Base-by-base conservation (phyloP, 441 rosid species). In the Sinapis alba region DNA sequence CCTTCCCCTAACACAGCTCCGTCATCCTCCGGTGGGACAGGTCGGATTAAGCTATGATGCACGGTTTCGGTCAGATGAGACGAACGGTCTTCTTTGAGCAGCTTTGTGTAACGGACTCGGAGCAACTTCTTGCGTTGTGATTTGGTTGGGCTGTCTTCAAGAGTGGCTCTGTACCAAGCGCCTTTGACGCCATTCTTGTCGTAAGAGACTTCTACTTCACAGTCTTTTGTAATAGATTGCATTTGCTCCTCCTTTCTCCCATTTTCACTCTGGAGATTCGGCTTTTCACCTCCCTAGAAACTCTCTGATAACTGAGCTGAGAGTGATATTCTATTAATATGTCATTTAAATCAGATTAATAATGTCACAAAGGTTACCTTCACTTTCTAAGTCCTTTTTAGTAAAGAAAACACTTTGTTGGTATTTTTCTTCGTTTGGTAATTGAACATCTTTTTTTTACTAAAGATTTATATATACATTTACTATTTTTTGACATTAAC, bases 181-280 rank as follows among this genome's bases (percentile, higher is more conserved):
- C 85, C 87, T 57, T 34, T 72, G 38, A 82, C 82, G 9, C 82
- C 83, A 15, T 82, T 77, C 30, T 82, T 82, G 66, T 72, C 78
- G 61, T 80, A 74, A 28, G 64, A 74, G 0, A 84, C 83, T 62
- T 84, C 87, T 10, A 84, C 81, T 59, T 51, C 23, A 45, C 10
- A 2, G 13, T 65, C 38, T 9, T 43, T 38, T 61, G 24, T 61
- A 16, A 61, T 4, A 4, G 45, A 1, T 62, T 2, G 5, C 47
- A 32, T 62, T 34, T 62, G 26, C 41, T 53, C 26, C 10, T 59
- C 64, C 64, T 32, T 59, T 57, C 62, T 59, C 38, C 51, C 19
- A n/a, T 19, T 43, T 41, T 43, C 27, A n/a, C 51, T 43, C 51
- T 6, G 19, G 51, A 47, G 21, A 7, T 16, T 47, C 54, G 54